phyloP scores from a whole-genome alignment of 2,329 filamentous ascomycete genomes.

The Zarea fungicola region DNA sequence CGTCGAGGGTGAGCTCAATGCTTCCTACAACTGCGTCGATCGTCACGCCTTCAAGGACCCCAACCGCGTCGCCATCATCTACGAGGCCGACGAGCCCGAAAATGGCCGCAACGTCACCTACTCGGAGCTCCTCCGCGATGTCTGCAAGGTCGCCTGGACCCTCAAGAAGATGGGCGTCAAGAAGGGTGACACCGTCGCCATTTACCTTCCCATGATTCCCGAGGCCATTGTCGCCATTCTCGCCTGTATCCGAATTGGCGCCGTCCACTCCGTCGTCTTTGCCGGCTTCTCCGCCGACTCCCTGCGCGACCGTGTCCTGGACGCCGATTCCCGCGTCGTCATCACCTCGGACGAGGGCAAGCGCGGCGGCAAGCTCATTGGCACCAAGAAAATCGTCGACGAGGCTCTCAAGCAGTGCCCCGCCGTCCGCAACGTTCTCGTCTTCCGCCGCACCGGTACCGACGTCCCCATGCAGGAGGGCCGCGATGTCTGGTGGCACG shows the following conservation, averaged over 20 bases:
- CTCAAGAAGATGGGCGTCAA: conserved; percentile 93
- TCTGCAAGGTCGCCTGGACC: conserved; percentile 79
- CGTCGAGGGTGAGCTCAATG: conserved; percentile 86
- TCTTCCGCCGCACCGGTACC: conserved; percentile 91
- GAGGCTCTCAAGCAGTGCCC: conserved; percentile 96
- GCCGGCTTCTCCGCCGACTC: conserved; percentile 97
- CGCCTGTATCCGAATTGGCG: conserved; percentile 86
- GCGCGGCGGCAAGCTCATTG: conserved; percentile 93
- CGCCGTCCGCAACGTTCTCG: conserved; percentile 75
- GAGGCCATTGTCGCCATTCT: conserved; percentile 89
- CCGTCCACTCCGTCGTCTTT: conserved; percentile 95
- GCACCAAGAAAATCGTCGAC: conserved; percentile 98
- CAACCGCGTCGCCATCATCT: conserved; percentile 92
- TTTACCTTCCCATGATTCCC: conserved; percentile 98
- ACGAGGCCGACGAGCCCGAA: conserved; percentile 87
- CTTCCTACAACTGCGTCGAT: conserved; percentile 95
- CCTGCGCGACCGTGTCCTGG: conserved; percentile 87
- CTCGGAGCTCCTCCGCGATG: conserved; percentile 84
- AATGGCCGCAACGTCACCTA: conserved; percentile 91
- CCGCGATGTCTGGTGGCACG: conserved; percentile 96
- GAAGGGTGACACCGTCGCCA: conserved; percentile 95
- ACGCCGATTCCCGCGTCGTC: conserved; percentile 85
- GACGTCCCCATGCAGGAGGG: conserved; percentile 87
- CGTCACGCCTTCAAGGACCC: conserved; percentile 95
- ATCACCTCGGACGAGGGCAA: conserved; percentile 98